Percentiles rank a stretch among this genome's conserved stretches.
Conservation (phyloP, 371 early-diverging fungal species). For the Mortierella sp. region DNA sequence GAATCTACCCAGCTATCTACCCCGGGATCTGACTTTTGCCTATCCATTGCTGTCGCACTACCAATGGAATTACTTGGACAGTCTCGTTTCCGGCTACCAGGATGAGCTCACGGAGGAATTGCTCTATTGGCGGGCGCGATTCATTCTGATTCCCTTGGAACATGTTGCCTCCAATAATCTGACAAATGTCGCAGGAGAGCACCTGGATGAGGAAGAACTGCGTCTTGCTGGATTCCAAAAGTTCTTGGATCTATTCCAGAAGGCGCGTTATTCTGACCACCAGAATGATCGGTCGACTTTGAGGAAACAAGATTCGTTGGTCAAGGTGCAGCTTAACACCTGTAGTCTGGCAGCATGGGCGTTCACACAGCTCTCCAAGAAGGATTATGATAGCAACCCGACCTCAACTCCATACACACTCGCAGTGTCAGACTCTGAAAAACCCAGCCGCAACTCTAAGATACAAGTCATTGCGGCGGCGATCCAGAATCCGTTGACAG, state of each 20-base stretch:
- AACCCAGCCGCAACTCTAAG: slow-evolving; percentile 59
- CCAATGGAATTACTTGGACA: slow-evolving; percentile 96
- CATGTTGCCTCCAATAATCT: slow-evolving; percentile 62
- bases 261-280: slow-evolving; percentile 60
- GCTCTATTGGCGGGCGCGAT: slow-evolving; percentile 89
- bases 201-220: slow-evolving; percentile 91
- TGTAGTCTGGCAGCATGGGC: slow-evolving; percentile 53
- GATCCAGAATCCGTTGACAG: slow-evolving; percentile 78
- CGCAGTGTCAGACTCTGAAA: slow-evolving; percentile 22
- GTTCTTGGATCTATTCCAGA: slow-evolving; percentile 83
- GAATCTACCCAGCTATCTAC: slow-evolving; percentile 67
- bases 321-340: slow-evolving; percentile 49
- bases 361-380: slow-evolving; percentile 25
- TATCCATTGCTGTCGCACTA: slow-evolving; percentile 82
- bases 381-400: slow-evolving; percentile 24
- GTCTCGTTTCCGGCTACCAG: slow-evolving; percentile 86
- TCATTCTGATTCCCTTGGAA: slow-evolving; percentile 90
- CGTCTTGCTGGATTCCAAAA: slow-evolving; percentile 86
- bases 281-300: slow-evolving; percentile 11
- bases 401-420: slow-evolving; percentile 5
- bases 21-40: slow-evolving; percentile 68
- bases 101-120: slow-evolving; percentile 84
- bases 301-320: slow-evolving; percentile 36
- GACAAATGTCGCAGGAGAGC: slow-evolving; percentile 60
- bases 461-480: slow-evolving; percentile 74